These are phyloP conservation scores for Fagopyrum esculentum DNA, from an alignment of 148 eudicot genomes.

Conservation along the genomic window DNA sequence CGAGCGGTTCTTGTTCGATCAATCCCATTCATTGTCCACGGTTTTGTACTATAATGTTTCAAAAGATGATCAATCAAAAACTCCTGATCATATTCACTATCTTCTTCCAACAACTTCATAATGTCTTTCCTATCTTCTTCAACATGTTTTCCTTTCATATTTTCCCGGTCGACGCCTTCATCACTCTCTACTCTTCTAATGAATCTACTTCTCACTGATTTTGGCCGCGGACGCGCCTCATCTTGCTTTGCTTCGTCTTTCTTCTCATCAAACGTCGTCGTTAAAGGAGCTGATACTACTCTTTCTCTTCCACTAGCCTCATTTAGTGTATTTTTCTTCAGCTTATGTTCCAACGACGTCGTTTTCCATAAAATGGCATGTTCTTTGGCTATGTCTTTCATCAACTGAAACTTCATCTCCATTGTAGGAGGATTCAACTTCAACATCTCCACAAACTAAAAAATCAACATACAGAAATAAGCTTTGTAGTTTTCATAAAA, in stretches of 20 bases:
- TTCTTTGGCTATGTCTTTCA: constrained; percentile 60
- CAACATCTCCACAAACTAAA: constrained; percentile 53
- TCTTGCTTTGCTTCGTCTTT: neutral
- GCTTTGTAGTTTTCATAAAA: neutral
- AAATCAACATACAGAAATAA: neutral
- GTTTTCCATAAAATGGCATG: constrained; percentile 47
- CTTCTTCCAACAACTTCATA: neutral
- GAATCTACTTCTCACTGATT: constrained; percentile 6
- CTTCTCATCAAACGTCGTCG: neutral
- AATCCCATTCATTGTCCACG: neutral
- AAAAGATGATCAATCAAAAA: neutral
- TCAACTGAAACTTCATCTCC: constrained; percentile 65
- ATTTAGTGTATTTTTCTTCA: constrained; percentile 4
- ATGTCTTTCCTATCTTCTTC: neutral
- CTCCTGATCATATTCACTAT: neutral
- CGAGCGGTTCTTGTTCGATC: neutral
- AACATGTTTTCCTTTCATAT: neutral
- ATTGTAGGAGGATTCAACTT: constrained; percentile 37
- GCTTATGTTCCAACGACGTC: constrained; percentile 45
- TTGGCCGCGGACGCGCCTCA: neutral
- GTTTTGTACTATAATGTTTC: constrained; percentile 3
- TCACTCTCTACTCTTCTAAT: neutral
- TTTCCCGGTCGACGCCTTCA: neutral
- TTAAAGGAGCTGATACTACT: neutral
- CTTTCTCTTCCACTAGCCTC: neutral